Conservation (phyloP, 257 asterid species). For the Przewalskia tangutica region DNA sequence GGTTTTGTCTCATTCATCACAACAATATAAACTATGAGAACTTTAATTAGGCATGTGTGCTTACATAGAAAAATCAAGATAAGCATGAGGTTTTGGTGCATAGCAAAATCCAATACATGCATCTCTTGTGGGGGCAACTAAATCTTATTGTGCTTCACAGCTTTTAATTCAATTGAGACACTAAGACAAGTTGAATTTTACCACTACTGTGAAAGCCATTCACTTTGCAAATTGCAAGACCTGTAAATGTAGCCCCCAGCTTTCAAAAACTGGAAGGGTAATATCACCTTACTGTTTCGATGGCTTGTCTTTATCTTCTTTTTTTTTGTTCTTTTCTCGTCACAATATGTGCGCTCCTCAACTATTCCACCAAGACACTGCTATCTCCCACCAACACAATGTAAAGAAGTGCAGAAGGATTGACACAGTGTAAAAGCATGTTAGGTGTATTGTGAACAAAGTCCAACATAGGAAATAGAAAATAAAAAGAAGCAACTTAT, state of each 20-base stretch:
- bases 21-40: neutral
- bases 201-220: neutral
- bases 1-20: slow-evolving; percentile 8
- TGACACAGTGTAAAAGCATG: neutral
- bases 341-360: neutral
- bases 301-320: neutral
- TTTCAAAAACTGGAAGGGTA: neutral
- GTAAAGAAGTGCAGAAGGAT: neutral
- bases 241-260: neutral
- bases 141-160: neutral
- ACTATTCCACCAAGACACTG: neutral
- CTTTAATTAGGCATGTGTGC: neutral
- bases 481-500: too few species aligned
- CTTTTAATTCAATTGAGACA: neutral
- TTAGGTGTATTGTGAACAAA: too few species aligned
- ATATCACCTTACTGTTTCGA: neutral
- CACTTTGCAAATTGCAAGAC: neutral
- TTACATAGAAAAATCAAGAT: neutral
- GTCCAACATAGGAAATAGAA: too few species aligned
- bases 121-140: neutral
- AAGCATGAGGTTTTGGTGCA: neutral
- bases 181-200: neutral
- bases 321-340: neutral
- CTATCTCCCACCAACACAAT: neutral
- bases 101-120: neutral